Conservation (phyloP, 305 asterid genomes). For the Fraxinus velutina region DNA sequence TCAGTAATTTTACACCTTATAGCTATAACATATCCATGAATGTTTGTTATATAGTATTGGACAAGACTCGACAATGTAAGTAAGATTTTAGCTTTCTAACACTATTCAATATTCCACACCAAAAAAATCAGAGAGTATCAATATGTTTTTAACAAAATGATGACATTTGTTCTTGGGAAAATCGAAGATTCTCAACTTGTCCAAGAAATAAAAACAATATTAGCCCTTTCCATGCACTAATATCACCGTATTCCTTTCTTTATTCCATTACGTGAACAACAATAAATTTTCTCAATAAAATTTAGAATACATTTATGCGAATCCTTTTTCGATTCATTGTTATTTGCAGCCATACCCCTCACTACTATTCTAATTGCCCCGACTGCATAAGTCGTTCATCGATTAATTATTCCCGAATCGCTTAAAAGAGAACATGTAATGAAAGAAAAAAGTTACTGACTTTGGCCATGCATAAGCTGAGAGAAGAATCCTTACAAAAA, state of each 20-base stretch:
- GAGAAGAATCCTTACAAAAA: conserved; percentile 45
- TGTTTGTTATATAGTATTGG: background rate
- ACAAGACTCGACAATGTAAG: background rate
- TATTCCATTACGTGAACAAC: background rate
- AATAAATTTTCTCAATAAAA: background rate
- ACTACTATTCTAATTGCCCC: background rate
- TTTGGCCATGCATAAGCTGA: background rate
- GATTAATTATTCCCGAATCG: background rate
- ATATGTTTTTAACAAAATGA: background rate
- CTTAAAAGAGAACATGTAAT: background rate
- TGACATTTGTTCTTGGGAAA: background rate
- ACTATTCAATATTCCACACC: background rate
- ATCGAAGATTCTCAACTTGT: background rate
- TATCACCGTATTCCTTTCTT: too few species aligned
- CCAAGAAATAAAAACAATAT: background rate
- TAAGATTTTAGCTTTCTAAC: background rate
- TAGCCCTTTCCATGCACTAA: background rate
- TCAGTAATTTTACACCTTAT: background rate
- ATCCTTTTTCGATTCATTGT: background rate
- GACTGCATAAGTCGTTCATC: background rate
- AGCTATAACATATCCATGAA: background rate
- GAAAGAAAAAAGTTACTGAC: background rate
- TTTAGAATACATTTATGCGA: background rate
- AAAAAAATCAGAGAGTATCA: background rate
- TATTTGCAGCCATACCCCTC: background rate